These are phyloP conservation scores for Curvularia sp. DNA, from an alignment of 2,329 filamentous ascomycete genomes.

Conservation along the genomic window DNA sequence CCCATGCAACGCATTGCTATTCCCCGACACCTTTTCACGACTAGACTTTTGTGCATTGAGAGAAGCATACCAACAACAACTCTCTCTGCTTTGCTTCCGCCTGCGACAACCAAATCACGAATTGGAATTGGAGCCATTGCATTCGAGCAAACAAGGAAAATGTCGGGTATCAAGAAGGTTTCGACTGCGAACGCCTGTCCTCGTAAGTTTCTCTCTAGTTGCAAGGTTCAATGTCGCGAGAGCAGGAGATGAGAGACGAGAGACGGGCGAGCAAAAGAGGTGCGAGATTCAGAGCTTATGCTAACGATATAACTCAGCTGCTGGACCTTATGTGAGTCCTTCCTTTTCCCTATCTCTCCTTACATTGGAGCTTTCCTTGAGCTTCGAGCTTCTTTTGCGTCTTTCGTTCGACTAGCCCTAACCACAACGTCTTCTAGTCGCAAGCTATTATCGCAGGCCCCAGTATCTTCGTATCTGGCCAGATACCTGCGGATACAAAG, in stretches of 20 bases:
- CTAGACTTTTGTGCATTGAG: not conserved
- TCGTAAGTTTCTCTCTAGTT: slow-evolving; percentile 43
- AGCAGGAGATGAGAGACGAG: not conserved
- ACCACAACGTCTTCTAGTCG: slow-evolving; percentile 39
- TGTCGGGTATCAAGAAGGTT: slow-evolving; percentile 56
- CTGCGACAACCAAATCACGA: not conserved
- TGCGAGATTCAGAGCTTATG: not conserved
- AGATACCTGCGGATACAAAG: slow-evolving; percentile 74
- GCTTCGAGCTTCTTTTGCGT: not conserved
- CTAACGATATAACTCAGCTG: slow-evolving; percentile 41
- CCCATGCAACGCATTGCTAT: slow-evolving; percentile 4
- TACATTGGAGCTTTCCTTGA: not conserved
- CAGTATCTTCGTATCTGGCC: slow-evolving; percentile 74
- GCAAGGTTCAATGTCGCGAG: not conserved
- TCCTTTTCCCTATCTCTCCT: not conserved
- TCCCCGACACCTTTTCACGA: slow-evolving; percentile 1
- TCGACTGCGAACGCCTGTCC: slow-evolving; percentile 53
- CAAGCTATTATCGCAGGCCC: slow-evolving; percentile 72
- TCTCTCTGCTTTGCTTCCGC: not conserved
- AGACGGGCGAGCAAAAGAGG: slow-evolving; percentile 15
- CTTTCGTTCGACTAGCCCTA: not conserved
- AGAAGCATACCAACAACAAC: not conserved
- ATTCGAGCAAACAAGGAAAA: slow-evolving; percentile 31
- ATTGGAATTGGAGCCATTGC: not conserved
- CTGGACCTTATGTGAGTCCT: slow-evolving; percentile 54